phyloP scores from a whole-genome alignment of 768 basidiomycete species.

The Amanita pseudoporphyria region DNA sequence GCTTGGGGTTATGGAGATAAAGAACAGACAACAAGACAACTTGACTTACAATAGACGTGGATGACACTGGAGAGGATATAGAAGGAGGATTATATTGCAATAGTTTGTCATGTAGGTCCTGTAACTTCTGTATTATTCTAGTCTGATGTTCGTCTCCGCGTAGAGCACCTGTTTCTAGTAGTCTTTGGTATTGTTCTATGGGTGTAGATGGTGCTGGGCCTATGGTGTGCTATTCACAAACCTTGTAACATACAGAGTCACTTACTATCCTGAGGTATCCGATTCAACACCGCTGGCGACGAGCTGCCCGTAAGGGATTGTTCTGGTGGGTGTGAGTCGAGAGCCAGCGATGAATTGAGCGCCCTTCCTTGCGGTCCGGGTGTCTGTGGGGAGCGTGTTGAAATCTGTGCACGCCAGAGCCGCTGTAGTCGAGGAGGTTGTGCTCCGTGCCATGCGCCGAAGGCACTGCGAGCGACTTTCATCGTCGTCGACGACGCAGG shows the following conservation, averaged over 20 bases:
- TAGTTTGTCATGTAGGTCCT: slow-evolving; percentile 69
- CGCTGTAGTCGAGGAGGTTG: slow-evolving; percentile 12
- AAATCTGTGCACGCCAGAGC: slow-evolving; percentile 6
- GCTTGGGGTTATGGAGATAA: slow-evolving; percentile 7
- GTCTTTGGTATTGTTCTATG: slow-evolving; percentile 33
- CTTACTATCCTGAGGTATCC: neutral
- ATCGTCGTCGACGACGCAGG: slow-evolving; percentile 3
- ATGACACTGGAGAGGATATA: slow-evolving; percentile 33
- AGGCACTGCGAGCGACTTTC: neutral
- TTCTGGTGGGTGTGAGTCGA: slow-evolving; percentile 17
- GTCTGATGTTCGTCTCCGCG: slow-evolving; percentile 78
- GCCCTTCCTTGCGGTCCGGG: slow-evolving; percentile 17
- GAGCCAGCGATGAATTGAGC: slow-evolving; percentile 24
- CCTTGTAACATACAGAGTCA: slow-evolving; percentile 13
- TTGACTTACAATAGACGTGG: slow-evolving; percentile 30
- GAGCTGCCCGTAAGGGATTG: slow-evolving; percentile 10
- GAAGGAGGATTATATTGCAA: slow-evolving; percentile 59
- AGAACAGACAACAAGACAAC: slow-evolving; percentile 19
- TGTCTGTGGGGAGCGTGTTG: slow-evolving; percentile 11
- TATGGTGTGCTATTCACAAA: slow-evolving; percentile 4
- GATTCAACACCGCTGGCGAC: neutral
- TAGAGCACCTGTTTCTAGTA: slow-evolving; percentile 40
- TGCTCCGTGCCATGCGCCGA: neutral
- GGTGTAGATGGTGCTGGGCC: slow-evolving; percentile 29
- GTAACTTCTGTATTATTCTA: slow-evolving; percentile 72